Evolutionary conservation across 345 rosid species (phyloP), one percentile per base, ranked within the genome.

Genomic region (Aurinia saxatilis): DNA sequence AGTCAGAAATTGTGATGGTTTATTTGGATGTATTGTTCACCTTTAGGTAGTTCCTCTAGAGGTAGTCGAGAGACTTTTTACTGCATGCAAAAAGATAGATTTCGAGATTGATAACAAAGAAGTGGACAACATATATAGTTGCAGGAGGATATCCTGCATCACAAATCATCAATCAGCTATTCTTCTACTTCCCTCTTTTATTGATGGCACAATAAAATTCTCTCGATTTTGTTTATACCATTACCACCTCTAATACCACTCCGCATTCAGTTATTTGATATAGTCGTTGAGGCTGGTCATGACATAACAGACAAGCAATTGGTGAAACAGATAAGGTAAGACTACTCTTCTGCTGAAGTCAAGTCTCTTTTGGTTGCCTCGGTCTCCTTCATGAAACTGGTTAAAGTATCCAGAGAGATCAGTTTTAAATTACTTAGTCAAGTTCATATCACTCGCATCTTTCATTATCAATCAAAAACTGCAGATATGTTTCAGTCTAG

Each of bases 71-170:
- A 75, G 80, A 53, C 76, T 88, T 76, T 79, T 82, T 67, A 56
- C 64, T 33, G 81, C 89, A 40, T 95, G 99, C 81, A 86, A 74
- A 77, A 86, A 84, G 45, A 89, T 95, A 10, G 81, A 95, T 71
- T 90, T 95, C 59, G 99, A 95, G 78, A 53, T 76, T 78, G 96
- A 91, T 12, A 83, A 86, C 77, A 86, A 83, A 75, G 95, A 86
- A 79, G 99, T 88, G 60, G 81, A 78, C 72, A 68, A 79, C 60
- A 65, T n/a, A n/a, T n/a, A n/a, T 86, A 48, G 86, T 86, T 50
- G 90, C 89, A 18, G 97, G 88, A 67, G 99, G 97, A 33, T 88
- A 83, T 79, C 96, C 97, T 11, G 96, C 81, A 49, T 83, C 96
- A 65, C 92, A 90, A 77, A 73, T 90, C 82, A 83, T 90, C 73